phyloP scores from a whole-genome alignment of 352 stramenopile species.

The Thraustochytrium sp. region DNA sequence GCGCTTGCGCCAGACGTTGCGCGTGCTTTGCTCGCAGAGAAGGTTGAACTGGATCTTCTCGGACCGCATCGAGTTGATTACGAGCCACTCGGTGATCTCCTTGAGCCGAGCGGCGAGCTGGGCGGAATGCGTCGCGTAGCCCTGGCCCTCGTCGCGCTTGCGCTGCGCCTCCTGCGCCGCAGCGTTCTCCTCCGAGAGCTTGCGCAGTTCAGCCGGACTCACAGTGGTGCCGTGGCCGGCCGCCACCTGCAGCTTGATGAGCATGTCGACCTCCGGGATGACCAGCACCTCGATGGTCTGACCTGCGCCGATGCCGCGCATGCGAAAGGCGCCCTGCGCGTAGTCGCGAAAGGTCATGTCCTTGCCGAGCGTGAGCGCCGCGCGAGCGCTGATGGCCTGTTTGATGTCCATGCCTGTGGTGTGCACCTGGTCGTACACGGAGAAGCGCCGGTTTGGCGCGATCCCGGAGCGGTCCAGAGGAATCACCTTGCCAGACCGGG shows the following conservation, averaged over 20 bases:
- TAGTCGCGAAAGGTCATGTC: slow-evolving; percentile 87
- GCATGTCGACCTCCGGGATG: slow-evolving; percentile 71
- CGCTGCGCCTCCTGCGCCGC: not conserved
- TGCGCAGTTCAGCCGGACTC: not conserved
- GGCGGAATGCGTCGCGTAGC: not conserved
- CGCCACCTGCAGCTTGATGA: slow-evolving; percentile 41
- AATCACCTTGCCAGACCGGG: slow-evolving; percentile 17
- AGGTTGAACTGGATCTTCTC: slow-evolving; percentile 98
- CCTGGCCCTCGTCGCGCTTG: not conserved
- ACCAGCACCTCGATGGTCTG: slow-evolving; percentile 80
- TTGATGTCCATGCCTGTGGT: slow-evolving; percentile 86
- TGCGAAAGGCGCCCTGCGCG: slow-evolving; percentile 77
- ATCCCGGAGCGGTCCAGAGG: slow-evolving; percentile 49
- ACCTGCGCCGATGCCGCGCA: slow-evolving; percentile 77
- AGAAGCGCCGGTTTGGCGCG: slow-evolving; percentile 75
- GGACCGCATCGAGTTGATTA: slow-evolving; percentile 98
- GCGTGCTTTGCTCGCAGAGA: slow-evolving; percentile 83
- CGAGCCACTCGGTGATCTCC: slow-evolving; percentile 75
- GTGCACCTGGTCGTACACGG: slow-evolving; percentile 86
- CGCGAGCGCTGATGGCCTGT: slow-evolving; percentile 72
- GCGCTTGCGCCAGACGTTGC: slow-evolving; percentile 77
- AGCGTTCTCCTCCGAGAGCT: not conserved
- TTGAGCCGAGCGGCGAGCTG: not conserved
- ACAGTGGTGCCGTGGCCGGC: slow-evolving; percentile 6
- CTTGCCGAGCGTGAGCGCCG: slow-evolving; percentile 76